Base-by-base conservation (phyloP, 345 rosid genomes). In the Rhodamnia argentea region DNA sequence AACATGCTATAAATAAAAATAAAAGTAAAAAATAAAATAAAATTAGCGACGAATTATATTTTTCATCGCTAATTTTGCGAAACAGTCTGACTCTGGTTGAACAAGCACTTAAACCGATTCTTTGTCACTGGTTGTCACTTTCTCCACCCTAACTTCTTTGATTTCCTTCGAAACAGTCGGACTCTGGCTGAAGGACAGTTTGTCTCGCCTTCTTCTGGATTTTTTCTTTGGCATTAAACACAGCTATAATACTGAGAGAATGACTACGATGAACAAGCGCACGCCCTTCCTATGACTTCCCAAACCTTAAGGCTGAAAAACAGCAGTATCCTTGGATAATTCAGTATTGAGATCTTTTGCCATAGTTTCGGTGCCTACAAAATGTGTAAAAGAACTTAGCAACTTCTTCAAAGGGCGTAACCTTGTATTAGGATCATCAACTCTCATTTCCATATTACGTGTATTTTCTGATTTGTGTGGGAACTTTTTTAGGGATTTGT, bases 151-250 rank as follows among this genome's bases (percentile, higher is more conserved):
- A 32, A 96, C 97, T 87, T 97, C 99, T 92, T 94, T 96, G 83
- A 97, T 97, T 90, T 97, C 99, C 89, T 97, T 96, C 2, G 99
- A 96, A 84, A 95, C 93, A 40, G 93, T 52, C 22, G 98, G 99
- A 84, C 92, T 94, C 92, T 92, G 98, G 82, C 88, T 89, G 84
- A 93, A 52, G 5, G 95, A 93, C 87, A 94, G 90, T 57, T 90
- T 92, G 84, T 90, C 90, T 75, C 91, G 87, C 29, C 92, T 90
- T 89, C 88, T 92, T 89, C 89, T 93, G 54, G 96, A 92, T 89
- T 92, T 94, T 91, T 95, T 97, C 87, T 96, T 90, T 7, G 90
- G 92, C 20, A 95, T 94, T 44, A 96, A 90, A 85, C 95, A 94
- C 85, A 88, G 92, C 2, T 97, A 94, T 87, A 97, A 87, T 62